Base-by-base conservation (phyloP, 2,329 filamentous ascomycete species). In the Cladosporium sphaerospermum region DNA sequence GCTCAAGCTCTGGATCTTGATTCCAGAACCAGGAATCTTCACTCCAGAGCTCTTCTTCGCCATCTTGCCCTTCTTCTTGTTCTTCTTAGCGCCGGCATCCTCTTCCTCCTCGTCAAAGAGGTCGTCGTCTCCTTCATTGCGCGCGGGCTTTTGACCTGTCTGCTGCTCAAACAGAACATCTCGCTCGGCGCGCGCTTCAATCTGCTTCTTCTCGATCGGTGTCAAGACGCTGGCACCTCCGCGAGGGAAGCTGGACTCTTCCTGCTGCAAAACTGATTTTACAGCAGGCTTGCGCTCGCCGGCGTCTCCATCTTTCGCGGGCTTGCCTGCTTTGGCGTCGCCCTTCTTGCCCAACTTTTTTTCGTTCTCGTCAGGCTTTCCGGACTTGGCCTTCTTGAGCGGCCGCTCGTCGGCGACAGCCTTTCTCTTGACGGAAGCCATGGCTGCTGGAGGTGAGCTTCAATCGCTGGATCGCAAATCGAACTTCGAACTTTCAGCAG, bases 201-300 rank as follows among this genome's bases (percentile, higher is more conserved):
- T 97, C 71, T 97, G 89, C 74, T 96, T 96, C 68, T 95, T 88
- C 70, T 99, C 93, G 48, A 99, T 76, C 16, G 93, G 91, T 2
- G 93, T 96, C 67, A 99, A 75, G 49, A 96, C 79, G 66, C 89
- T 95, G 50, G 84, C 92, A 41, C 93, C 95, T 53, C 93, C 93
- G 78, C 93, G 83, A 61, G 93, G 92, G 64, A 99, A 99, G 42
- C 92, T 78, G 33, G 85, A 84, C 67, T 96, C 93, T 60, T 97
- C 93, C 60, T 93, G 86, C 68, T 75, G 75, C 61, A 83, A 67
- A 14, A 82, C 69, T 18, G 76, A 78, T 43, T 71, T 69, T 54
- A 59, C 59, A 28, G 60, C 46, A 18, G 57, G 65, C 43, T 62
- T 66, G 31, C 61, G 61, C 42, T 65, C 61, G 42, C 58, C 54